Evolutionary conservation across 768 basidiomycete genomes (phyloP), one percentile per base, ranked within the genome.

Genomic region (Trametes cinnabarina): DNA sequence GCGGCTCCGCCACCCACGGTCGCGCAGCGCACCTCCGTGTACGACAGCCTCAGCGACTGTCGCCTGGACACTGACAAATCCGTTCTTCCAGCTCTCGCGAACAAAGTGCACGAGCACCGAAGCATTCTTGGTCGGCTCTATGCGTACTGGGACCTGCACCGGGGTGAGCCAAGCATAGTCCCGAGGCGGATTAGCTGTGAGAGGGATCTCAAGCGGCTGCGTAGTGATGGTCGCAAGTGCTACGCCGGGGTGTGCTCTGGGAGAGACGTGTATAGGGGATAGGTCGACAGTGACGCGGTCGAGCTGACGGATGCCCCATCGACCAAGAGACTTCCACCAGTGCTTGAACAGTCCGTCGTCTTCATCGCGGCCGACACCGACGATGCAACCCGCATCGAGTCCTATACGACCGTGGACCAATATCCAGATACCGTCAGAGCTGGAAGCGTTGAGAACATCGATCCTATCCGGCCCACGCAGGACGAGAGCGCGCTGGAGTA

Each of bases 251-350:
- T 81, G 54, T 71, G 47, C 75, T 62, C 43, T 77, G 5, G 84
- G 77, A 23, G 75, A 70, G 2, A 91, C 66, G 28, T 74, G 67
- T 57, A 88, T 76, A 3, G 77, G 78, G 44, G 76, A 79, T 51
- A 86, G 70, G 52, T 78, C 72, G 40, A 87, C 77, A 4, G 88
- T 79, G 12, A 88, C 80, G 14, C 71, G 75, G 60, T 82, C 80
- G 51, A 92, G 63, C 12, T 68, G 71, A 32, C 76, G 75, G 28
- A 92, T 78, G 5, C 87, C 82, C 80, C 87, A 85, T 32, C 87
- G 77, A 3, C 88, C 90, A 17, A 90, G 56, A 2, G 79, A 74
- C 70, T 87, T 90, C 85, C 85, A 87, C 28, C 83, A 57, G 43
- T 71, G 71, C n/a, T 66, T 60, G 44, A 84, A 57, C 6, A 82